A percentile compares a stretch with the other conserved stretches of the same genome.
Conservation (phyloP, 495 filamentous ascomycete genomes). For the Aspergillus campestris region DNA sequence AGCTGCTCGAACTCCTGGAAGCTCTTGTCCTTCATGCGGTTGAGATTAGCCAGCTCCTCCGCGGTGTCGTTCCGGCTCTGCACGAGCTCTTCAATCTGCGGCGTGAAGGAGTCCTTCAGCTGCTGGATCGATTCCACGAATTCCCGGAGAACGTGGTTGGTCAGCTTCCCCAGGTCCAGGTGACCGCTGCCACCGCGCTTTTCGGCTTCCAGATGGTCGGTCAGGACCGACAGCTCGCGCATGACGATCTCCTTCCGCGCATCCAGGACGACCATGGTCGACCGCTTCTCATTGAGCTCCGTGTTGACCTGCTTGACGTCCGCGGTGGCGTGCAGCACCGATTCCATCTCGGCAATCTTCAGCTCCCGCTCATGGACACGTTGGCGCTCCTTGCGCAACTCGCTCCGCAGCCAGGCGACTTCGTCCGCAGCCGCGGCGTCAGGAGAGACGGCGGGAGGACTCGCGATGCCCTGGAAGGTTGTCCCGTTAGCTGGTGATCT, state of each 20-base stretch:
- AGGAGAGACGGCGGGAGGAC: constrained; percentile 57
- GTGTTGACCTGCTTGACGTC: constrained; percentile 79
- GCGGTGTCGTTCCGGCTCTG: constrained; percentile 71
- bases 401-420: constrained; percentile 59
- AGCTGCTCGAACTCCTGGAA: constrained; percentile 93
- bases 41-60: constrained; percentile 72
- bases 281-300: constrained; percentile 85
- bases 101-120: constrained; percentile 70
- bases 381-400: constrained; percentile 73
- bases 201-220: constrained; percentile 62
- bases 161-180: constrained; percentile 65
- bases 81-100: constrained; percentile 75
- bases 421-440: constrained; percentile 56
- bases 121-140: constrained; percentile 81
- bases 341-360: constrained; percentile 74
- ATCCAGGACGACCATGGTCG: constrained; percentile 92
- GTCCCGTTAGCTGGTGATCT: constrained; percentile 67
- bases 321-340: constrained; percentile 56
- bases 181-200: constrained; percentile 54
- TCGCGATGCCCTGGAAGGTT: constrained; percentile 58
- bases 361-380: constrained; percentile 70
- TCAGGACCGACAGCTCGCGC: constrained; percentile 80
- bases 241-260: constrained; percentile 93
- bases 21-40: constrained; percentile 78
- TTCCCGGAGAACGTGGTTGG: constrained; percentile 77